These are phyloP conservation scores for Ophiostoma quercus DNA, from an alignment of 2,329 filamentous ascomycete genomes.

Conservation along the genomic window DNA sequence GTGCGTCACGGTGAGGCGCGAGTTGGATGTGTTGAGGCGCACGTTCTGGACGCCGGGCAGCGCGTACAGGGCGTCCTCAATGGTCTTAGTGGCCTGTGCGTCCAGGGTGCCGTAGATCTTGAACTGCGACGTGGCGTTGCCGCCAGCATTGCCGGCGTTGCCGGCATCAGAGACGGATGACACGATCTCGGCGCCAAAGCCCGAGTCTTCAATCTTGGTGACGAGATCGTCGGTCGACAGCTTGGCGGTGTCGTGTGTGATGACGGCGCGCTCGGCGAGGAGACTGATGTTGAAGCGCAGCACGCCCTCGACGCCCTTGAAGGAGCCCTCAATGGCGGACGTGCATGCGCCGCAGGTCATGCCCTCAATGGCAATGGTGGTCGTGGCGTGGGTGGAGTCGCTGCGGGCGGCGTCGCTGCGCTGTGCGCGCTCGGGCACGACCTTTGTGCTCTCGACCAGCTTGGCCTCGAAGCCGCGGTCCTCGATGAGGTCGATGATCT, in stretches of 20 bases:
- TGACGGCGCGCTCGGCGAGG: constrained; percentile 83
- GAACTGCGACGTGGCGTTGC: constrained; percentile 62
- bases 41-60: constrained; percentile 70
- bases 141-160: constrained; percentile 47
- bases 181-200: constrained; percentile 79
- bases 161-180: constrained; percentile 62
- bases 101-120: constrained; percentile 78
- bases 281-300: constrained; percentile 92
- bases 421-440: constrained; percentile 33
- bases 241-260: constrained; percentile 71
- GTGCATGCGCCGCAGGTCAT: constrained; percentile 99
- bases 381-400: constrained; percentile 55
- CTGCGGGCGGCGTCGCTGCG: constrained; percentile 54
- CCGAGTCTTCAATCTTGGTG: constrained; percentile 80
- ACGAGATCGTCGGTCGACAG: constrained; percentile 68
- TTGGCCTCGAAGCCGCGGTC: constrained; percentile 76
- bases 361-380: constrained; percentile 83
- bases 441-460: constrained; percentile 60
- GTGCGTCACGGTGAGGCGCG: constrained; percentile 68
- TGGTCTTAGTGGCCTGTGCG: constrained; percentile 61
- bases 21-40: constrained; percentile 66
- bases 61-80: constrained; percentile 63
- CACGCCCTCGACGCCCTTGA: constrained; percentile 70
- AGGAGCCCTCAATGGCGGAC: constrained; percentile 79
- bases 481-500: constrained; percentile 57